phyloP scores from a whole-genome alignment of 108 stramenopile species.

The Stephanodiscus triporus region DNA sequence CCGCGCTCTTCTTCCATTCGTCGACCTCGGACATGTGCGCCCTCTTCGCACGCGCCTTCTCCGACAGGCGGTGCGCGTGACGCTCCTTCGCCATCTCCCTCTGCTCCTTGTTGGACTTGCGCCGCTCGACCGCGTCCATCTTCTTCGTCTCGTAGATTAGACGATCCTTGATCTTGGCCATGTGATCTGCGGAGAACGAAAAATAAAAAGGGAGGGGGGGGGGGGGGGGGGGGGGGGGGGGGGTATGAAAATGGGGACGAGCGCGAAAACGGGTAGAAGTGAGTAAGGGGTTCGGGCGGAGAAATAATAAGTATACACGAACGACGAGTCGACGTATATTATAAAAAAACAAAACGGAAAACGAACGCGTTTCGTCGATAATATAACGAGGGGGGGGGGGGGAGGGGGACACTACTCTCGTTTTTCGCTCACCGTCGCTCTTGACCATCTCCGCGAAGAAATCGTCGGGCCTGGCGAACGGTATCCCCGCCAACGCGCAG shows the following conservation, averaged over 20 bases:
- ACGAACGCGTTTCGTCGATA: background rate
- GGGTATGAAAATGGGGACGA: background rate
- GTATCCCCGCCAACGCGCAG: constrained; percentile 66
- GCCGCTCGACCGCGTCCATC: constrained; percentile 96
- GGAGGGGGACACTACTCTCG: no score
- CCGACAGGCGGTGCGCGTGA: constrained; percentile 82
- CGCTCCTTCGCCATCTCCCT: constrained; percentile 79
- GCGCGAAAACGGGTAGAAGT: no score
- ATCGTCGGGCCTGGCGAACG: constrained; percentile 92
- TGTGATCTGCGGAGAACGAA: constrained; percentile 82
- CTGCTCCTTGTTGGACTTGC: constrained; percentile 82
- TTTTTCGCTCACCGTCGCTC: constrained; percentile 91
- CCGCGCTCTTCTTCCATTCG: constrained; percentile 88
- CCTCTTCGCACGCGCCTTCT: constrained; percentile 90
- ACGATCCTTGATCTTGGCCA: constrained; percentile 96
- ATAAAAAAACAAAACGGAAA: background rate
- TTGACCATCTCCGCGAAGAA: constrained; percentile 99
- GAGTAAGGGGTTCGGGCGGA: no score
- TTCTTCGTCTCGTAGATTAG: constrained; percentile 98
- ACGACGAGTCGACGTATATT: background rate
- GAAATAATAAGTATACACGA: no score
- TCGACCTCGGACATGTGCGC: constrained; percentile 82
- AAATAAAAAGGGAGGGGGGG: no score
- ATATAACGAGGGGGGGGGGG: no score
- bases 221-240: constrained; percentile 14